Conservation (phyloP, 164 flowering plant species). For the Euptelea pleiosperma region DNA sequence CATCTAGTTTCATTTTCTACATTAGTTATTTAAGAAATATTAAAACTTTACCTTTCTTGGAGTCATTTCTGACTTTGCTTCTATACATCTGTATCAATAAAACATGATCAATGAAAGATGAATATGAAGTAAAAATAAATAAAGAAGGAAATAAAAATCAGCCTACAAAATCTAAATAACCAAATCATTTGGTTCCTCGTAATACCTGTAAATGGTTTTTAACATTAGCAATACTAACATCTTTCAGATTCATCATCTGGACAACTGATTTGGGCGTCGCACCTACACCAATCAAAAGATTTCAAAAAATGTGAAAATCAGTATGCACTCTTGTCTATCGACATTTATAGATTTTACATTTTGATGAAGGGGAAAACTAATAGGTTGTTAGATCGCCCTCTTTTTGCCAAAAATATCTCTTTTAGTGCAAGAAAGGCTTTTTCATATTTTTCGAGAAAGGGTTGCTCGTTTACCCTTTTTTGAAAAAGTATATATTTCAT, state of each 20-base stretch:
- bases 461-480: too few relatives aligned
- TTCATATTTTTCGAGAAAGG: too few relatives aligned
- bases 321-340: background rate
- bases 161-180: background rate
- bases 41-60: slow-evolving; percentile 42
- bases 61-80: slow-evolving; percentile 51
- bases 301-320: background rate
- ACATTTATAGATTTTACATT: background rate
- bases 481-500: too few relatives aligned
- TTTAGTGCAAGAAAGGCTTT: too few relatives aligned
- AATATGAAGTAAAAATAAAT: background rate
- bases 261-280: slow-evolving; percentile 66
- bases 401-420: too few relatives aligned
- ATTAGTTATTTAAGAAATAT: background rate
- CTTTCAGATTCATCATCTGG: slow-evolving; percentile 60
- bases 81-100: slow-evolving; percentile 47
- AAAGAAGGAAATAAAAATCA: background rate
- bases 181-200: background rate
- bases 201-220: slow-evolving; percentile 68
- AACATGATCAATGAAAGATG: background rate
- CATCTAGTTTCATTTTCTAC: too few relatives aligned
- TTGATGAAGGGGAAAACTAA: background rate
- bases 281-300: slow-evolving; percentile 26
- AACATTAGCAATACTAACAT: slow-evolving; percentile 63
- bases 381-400: too few relatives aligned